Base-by-base conservation (phyloP, 495 filamentous ascomycete genomes). In the Massariosphaeria phaeospora region DNA sequence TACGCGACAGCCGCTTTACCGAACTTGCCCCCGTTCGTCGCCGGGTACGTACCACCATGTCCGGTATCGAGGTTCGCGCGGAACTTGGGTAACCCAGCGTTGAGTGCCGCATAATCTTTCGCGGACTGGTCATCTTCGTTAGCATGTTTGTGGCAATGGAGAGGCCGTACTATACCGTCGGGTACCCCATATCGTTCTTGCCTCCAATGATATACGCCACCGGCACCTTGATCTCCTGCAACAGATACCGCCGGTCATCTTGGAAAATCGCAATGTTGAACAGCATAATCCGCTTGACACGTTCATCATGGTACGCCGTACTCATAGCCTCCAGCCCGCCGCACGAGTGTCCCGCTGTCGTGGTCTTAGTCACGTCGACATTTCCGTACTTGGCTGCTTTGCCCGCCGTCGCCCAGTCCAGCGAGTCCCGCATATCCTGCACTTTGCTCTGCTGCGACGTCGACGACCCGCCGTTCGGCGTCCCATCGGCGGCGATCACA, bases 161-260 rank as follows among this genome's bases (percentile, higher is more conserved):
- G 29, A 13, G 29, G 29, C 13, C n/a, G 20, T 9, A 17, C 6
- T 51, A 49, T 46, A 61, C 57, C 13, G 17, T 45, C 23, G 18
- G n/a, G 33, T 55, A 61, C 6, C 50, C 50, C 29, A 45, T 61
- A 35, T 61, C 57, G 1, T 15, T 44, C 45, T 45, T 35, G 20
- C 51, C 51, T 1, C 52, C 44, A 40, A 61, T 40, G n/a, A 61
- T 21, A 15, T 51, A 61, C 2, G 50, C 57, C 12, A 61, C 57
- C n/a, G 43, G 57, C n/a, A 53, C 57, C 35, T 61, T 56, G 35
- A 61, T 50, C 46, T 61, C 57, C 26, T 44, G 0, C 17, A 61
- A 27, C 2, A 61, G 31, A 45, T 51, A 61, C 26, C 42, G 42
- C 44, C 41, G 33, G 8, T 55, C 39, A 40, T 61, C 57, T 36